Conservation (phyloP, 495 filamentous ascomycete species). For the Aspergillus wentii region DNA sequence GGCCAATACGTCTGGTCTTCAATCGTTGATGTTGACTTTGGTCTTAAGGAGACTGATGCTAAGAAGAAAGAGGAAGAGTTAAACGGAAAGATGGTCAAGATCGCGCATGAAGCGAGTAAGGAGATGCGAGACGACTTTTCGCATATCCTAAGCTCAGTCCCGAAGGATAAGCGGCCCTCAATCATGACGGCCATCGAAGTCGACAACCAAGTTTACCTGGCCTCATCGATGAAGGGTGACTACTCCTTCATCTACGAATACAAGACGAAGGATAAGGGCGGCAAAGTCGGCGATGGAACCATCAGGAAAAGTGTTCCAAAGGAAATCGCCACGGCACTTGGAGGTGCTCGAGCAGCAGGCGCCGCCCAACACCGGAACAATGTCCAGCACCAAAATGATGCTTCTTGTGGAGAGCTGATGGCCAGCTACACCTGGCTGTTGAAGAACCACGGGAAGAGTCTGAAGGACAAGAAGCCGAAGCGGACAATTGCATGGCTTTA, state of each 20-base stretch:
- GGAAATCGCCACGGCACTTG: neutral
- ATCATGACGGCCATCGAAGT: neutral
- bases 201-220: neutral
- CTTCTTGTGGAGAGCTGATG: neutral
- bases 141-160: no score
- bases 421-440: neutral
- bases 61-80: neutral
- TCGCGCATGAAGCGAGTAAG: neutral
- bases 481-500: neutral
- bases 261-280: neutral
- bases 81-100: neutral
- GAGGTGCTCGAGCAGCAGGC: neutral
- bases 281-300: neutral
- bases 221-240: neutral
- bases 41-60: no score
- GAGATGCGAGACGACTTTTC: neutral
- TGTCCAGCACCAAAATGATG: neutral
- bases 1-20: neutral
- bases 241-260: neutral
- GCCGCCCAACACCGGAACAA: neutral
- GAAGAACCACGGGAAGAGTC: neutral
- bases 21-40: neutral
- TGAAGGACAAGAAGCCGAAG: neutral
- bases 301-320: neutral
- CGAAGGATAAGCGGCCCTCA: neutral